Percentiles rank a stretch among this genome's conserved stretches.
Evolutionary conservation across 345 rosid species (phyloP).

Genomic region (Psidium friedrichsthalianum): DNA sequence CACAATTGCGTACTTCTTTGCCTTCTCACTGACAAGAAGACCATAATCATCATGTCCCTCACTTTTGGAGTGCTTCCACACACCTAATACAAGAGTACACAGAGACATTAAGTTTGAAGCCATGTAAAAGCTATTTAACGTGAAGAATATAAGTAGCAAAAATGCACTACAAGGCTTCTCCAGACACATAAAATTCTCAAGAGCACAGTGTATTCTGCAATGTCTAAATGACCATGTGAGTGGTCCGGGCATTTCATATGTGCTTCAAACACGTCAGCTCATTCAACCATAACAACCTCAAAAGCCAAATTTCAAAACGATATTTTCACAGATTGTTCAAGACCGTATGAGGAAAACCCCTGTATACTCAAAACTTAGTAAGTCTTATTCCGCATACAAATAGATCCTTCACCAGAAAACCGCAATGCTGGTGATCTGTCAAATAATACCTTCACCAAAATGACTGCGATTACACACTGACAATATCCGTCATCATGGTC

Average conservation of each 20-base stretch:
- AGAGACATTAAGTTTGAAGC: background rate
- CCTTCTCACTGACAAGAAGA: constrained; percentile 45
- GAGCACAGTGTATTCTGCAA: background rate
- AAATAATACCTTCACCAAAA: background rate
- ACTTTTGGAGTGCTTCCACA: constrained; percentile 45
- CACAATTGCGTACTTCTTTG: constrained; percentile 43
- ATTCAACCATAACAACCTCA: background rate
- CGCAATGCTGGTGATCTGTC: background rate
- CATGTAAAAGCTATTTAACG: background rate
- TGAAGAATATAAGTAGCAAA: background rate
- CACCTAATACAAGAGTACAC: constrained; percentile 13
- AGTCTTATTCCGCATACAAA: background rate
- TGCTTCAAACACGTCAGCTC: background rate
- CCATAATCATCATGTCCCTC: constrained; percentile 53
- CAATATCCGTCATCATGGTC: background rate
- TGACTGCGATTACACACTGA: background rate
- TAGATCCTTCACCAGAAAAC: background rate
- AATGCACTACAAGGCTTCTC: background rate
- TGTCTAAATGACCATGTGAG: background rate
- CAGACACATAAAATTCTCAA: background rate
- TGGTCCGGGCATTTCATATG: background rate
- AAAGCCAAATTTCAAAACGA: background rate
- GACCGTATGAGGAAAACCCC: background rate
- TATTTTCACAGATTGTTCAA: no score
- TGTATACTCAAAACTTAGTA: background rate